These are phyloP conservation scores for Fomitopsis serialis DNA, from an alignment of 768 basidiomycete genomes.

Conservation along the genomic window DNA sequence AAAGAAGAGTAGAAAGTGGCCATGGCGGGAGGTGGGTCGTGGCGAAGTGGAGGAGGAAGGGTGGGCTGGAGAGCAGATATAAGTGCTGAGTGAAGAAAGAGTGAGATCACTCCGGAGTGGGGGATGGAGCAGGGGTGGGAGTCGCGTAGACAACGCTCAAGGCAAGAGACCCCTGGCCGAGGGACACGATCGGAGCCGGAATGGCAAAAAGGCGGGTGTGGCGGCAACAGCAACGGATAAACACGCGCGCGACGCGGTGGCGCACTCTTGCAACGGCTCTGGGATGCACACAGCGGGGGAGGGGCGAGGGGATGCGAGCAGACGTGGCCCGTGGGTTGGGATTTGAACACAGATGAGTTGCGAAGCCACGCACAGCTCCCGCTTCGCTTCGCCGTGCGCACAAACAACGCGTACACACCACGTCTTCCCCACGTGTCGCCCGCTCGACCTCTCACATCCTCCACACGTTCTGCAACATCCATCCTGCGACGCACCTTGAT, in stretches of 20 bases:
- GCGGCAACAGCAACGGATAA: no score
- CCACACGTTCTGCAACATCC: no score
- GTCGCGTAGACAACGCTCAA: neutral
- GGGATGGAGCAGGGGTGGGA: neutral
- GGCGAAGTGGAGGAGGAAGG: neutral
- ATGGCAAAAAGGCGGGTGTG: no score
- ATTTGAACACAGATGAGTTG: neutral
- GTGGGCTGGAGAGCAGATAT: neutral
- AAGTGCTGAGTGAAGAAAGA: neutral
- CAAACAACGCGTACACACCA: conserved; percentile 3
- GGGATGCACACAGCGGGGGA: neutral
- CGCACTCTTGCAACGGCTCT: no score
- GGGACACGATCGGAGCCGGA: no score
- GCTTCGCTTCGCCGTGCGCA: neutral
- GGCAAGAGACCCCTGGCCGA: no score
- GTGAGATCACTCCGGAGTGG: neutral
- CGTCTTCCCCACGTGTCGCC: neutral
- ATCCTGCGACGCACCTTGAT: no score
- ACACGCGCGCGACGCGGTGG: no score
- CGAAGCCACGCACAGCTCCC: neutral
- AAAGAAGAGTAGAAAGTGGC: conserved; percentile 50
- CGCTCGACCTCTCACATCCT: no score
- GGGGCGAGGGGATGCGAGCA: neutral
- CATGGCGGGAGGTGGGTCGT: conserved; percentile 2
- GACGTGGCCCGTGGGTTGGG: neutral